Percentiles rank a stretch among this genome's conserved stretches.
Evolutionary conservation across 2,329 filamentous ascomycete species (phyloP).

Genomic region (Colletotrichum camelliae): DNA sequence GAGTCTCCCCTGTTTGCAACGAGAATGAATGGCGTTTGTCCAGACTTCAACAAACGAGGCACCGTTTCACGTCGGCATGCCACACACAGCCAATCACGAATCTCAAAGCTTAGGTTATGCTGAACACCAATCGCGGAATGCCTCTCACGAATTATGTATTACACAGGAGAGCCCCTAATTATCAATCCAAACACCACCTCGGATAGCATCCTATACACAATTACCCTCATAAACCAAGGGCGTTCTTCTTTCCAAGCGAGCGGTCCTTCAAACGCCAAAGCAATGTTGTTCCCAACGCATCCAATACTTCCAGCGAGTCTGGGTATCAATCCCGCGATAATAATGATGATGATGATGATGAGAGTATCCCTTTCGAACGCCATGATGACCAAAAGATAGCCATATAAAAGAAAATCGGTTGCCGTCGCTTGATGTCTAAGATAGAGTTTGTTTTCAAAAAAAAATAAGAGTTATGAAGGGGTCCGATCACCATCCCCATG

Average conservation of each 20-base stretch:
- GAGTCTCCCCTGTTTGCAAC: neutral
- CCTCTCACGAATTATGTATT: constrained; percentile 11
- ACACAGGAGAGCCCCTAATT: constrained; percentile 1
- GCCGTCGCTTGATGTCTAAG: constrained; percentile 12
- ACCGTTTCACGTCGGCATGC: neutral
- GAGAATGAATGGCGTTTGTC: neutral
- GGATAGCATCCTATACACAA: neutral
- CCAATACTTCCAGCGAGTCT: constrained; percentile 10
- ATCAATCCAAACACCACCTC: neutral
- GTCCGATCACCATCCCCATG: neutral
- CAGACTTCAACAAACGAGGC: neutral
- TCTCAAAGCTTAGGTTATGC: neutral
- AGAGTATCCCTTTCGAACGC: neutral
- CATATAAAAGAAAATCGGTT: neutral
- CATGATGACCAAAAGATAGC: neutral
- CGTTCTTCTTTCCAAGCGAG: neutral
- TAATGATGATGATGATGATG: neutral
- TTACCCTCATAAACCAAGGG: neutral
- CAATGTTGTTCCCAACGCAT: neutral
- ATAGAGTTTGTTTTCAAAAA: neutral
- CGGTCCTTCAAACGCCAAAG: constrained; percentile 5
- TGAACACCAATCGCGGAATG: neutral
- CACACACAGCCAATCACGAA: neutral
- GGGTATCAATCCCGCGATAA: constrained; percentile 19
- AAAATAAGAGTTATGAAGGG: neutral